phyloP scores from a whole-genome alignment of 352 stramenopile genomes.

The Peronospora belbahrii region DNA sequence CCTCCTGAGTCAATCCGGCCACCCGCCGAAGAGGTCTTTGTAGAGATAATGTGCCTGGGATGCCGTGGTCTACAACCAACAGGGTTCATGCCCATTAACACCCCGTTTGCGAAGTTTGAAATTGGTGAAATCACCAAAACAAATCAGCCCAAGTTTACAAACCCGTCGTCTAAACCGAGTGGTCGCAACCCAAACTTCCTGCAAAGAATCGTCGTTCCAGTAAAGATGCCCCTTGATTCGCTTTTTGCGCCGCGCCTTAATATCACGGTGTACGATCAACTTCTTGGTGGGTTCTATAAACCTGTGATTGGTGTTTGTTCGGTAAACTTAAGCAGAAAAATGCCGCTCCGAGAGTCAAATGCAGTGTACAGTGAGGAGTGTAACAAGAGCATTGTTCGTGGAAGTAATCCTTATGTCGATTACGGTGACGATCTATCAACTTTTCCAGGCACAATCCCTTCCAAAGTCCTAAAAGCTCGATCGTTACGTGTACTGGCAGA shows the following conservation, averaged over 20 bases:
- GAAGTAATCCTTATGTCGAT: constrained; percentile 63
- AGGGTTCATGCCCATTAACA: constrained; percentile 78
- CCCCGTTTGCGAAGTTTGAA: constrained; percentile 83
- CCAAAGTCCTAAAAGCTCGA: constrained; percentile 9
- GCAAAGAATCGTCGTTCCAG: constrained; percentile 72
- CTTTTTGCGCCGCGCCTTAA: constrained; percentile 81
- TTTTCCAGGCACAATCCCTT: constrained; percentile 40
- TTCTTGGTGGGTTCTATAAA: constrained; percentile 81
- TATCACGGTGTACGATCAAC: constrained; percentile 76
- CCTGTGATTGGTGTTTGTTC: constrained; percentile 69
- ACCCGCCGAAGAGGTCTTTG: constrained; percentile 49
- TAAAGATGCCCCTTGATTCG: constrained; percentile 78
- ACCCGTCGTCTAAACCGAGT: constrained; percentile 67
- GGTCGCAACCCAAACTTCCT: constrained; percentile 85
- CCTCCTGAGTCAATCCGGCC: constrained; percentile 55
- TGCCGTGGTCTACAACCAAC: constrained; percentile 70
- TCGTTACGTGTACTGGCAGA: constrained; percentile 2
- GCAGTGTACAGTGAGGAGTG: constrained; percentile 42
- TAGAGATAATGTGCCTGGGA: constrained; percentile 78
- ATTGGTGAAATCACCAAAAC: constrained; percentile 55
- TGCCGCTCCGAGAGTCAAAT: constrained; percentile 53
- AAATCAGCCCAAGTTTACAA: constrained; percentile 61
- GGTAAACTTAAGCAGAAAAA: constrained; percentile 67
- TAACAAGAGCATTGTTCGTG: constrained; percentile 16
- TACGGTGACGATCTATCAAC: constrained; percentile 46